Base-by-base conservation (phyloP, 441 rosid genomes). In the Bruguiera hainesii region DNA sequence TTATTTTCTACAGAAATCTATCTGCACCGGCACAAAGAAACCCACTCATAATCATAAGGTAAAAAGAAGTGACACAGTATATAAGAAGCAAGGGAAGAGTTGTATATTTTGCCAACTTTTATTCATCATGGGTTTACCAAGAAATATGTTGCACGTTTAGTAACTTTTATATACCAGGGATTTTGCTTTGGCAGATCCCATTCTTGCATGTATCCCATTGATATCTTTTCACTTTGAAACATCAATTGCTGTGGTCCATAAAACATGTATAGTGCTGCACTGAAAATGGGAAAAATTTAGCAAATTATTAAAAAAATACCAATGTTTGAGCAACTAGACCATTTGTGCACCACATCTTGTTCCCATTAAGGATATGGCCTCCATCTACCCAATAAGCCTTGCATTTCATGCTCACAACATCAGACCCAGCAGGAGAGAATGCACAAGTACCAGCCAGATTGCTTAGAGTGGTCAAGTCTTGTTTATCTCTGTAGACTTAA, bases 281-380 rank as follows among this genome's bases (percentile, higher is more conserved):
- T 35, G 42, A 9, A 35, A 35, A 35, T 35, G 65, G 65, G 26
- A 51, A 31, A 70, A 35, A 30, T 19, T n/a, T 35, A 66, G 46
- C 18, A 33, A 63, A 35, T 35, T 35, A 8, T 35, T 1, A 35
- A 35, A 35, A 9, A 65, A 56, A 82, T 85, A 94, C 99, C 96
- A 94, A 75, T 59, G 99, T 94, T 79, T 91, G 88, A 79, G 99
- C 98, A 77, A 75, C 79, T 15, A 98, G 98, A 68, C 99, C 99
- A 85, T 94, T 94, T 30, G 98, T 94, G 84, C 99, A 94, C 98
- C 99, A 94, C 99, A 94, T 94, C 79, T 94, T 94, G 83, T 86
- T 91, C 66, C 99, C 98, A 74, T 87, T 91, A 60, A 91, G 65
- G 53, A 86, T 56, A 80, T 81, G 91, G 50, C 99, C 98, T 52